Conservation (phyloP, 768 basidiomycete species). For the Tylopilus felleus region DNA sequence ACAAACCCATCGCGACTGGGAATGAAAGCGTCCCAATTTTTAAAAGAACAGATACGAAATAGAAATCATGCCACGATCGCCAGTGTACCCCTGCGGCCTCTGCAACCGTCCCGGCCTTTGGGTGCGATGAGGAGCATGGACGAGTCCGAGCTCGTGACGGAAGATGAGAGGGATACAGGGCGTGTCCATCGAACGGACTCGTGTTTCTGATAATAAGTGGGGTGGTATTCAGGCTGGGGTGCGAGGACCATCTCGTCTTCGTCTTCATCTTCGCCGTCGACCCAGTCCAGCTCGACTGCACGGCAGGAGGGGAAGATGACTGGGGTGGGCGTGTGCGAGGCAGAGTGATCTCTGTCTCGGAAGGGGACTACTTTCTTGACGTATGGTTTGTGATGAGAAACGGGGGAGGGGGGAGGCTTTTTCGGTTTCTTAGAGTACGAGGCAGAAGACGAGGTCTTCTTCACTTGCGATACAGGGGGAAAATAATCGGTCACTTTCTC, state of each 20-base stretch:
- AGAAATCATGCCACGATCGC: conserved; percentile 15
- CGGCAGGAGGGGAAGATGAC: conserved; percentile 34
- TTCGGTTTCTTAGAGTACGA: conserved; percentile 20
- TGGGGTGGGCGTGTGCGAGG: conserved; percentile 30
- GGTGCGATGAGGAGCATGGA: conserved; percentile 32
- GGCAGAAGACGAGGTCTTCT: conserved; percentile 10
- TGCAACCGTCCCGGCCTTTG: conserved; percentile 12
- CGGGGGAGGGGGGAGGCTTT: conserved; percentile 13
- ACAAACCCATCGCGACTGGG: conserved; percentile 14
- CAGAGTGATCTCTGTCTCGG: conserved; percentile 13
- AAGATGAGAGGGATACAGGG: conserved; percentile 16
- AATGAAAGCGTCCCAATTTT: conserved; percentile 23
- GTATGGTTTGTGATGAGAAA: conserved; percentile 10
- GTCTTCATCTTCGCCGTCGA: conserved; percentile 21
- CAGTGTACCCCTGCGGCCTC: conserved; percentile 16
- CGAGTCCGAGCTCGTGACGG: conserved; percentile 25
- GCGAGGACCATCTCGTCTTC: conserved; percentile 19
- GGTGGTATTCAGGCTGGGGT: conserved; percentile 21
- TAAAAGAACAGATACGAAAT: not conserved
- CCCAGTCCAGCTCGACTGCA: conserved; percentile 28
- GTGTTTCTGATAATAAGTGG: conserved; percentile 12
- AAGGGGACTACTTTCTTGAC: conserved; percentile 5
- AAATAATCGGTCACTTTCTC: conserved; percentile 34
- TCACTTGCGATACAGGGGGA: conserved; percentile 17
- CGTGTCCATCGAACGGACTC: conserved; percentile 18